phyloP scores from a whole-genome alignment of 805 yeast species.

The Teunomyces cretensis region DNA sequence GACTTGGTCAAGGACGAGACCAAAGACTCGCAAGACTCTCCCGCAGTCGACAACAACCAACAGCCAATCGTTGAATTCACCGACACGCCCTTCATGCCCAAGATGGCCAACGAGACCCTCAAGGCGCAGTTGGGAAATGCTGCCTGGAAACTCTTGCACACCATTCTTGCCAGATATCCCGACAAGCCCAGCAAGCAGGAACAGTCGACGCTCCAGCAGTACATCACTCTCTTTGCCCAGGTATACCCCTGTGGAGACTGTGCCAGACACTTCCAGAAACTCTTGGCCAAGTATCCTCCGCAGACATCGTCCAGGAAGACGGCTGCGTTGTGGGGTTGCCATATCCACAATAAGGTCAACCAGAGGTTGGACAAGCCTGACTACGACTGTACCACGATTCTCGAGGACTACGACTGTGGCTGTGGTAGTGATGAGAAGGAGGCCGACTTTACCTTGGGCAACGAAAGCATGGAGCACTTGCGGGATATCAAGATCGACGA shows the following conservation, averaged over 20 bases:
- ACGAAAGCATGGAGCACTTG: conserved; percentile 39
- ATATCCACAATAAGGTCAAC: conserved; percentile 85
- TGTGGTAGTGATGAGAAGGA: conserved; percentile 76
- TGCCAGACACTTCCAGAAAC: conserved; percentile 80
- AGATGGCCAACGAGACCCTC: conserved; percentile 83
- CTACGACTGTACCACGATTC: conserved; percentile 82
- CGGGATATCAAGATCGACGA: conserved; percentile 46
- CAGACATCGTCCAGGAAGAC: conserved; percentile 71
- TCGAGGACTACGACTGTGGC: conserved; percentile 95
- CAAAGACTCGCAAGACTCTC: background rate
- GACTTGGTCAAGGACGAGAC: background rate
- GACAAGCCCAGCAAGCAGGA: conserved; percentile 70
- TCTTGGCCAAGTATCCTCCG: conserved; percentile 76
- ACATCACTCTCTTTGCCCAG: conserved; percentile 75
- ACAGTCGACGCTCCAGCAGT: conserved; percentile 58
- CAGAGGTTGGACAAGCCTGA: conserved; percentile 61
- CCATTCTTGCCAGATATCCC: conserved; percentile 89
- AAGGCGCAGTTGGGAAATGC: conserved; percentile 87
- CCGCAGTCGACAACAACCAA: background rate
- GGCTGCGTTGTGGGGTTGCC: conserved; percentile 97
- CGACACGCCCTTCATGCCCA: conserved; percentile 73
- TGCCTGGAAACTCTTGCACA: conserved; percentile 88
- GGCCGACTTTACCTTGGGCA: conserved; percentile 40
- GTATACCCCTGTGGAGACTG: conserved; percentile 98
- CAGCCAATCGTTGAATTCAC: conserved; percentile 8